These are phyloP conservation scores for Yarrowia galli DNA, from an alignment of 1,139 yeast genomes.

Conservation along the genomic window DNA sequence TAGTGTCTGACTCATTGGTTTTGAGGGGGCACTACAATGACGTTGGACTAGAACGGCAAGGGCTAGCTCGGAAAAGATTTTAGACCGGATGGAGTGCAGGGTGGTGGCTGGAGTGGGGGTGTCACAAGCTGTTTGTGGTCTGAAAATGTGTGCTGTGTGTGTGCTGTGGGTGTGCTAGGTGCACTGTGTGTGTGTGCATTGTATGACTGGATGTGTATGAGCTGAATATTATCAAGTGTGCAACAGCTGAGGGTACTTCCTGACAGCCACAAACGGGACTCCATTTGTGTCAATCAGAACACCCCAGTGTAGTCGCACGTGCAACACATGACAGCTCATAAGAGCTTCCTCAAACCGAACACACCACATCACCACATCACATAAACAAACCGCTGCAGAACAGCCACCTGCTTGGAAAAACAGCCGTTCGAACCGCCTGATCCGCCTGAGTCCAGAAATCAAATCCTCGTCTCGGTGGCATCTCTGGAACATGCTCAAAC, in stretches of 20 bases:
- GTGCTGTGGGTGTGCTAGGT: background rate
- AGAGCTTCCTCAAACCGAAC: background rate
- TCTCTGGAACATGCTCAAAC: background rate
- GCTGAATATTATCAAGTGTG: no score
- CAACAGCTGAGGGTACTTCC: no score
- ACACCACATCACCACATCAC: background rate
- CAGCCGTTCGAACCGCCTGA: background rate
- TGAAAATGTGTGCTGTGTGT: background rate
- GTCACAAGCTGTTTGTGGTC: background rate
- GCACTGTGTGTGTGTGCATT: background rate
- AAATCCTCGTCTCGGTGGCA: background rate
- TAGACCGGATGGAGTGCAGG: background rate
- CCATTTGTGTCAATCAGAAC: no score
- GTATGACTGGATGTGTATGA: background rate
- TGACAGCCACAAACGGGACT: no score
- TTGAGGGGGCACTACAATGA: background rate
- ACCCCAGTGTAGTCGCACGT: no score
- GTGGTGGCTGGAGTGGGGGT: background rate
- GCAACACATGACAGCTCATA: background rate
- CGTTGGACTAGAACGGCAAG: conserved; percentile 16
- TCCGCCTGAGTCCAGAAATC: background rate
- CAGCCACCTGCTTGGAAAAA: background rate
- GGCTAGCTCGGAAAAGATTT: conserved; percentile 7
- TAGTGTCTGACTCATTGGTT: conserved; percentile 20
- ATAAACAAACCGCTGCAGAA: background rate